Base-by-base conservation (phyloP, 768 basidiomycete genomes). In the Boletus pseudo-olivaceus region DNA sequence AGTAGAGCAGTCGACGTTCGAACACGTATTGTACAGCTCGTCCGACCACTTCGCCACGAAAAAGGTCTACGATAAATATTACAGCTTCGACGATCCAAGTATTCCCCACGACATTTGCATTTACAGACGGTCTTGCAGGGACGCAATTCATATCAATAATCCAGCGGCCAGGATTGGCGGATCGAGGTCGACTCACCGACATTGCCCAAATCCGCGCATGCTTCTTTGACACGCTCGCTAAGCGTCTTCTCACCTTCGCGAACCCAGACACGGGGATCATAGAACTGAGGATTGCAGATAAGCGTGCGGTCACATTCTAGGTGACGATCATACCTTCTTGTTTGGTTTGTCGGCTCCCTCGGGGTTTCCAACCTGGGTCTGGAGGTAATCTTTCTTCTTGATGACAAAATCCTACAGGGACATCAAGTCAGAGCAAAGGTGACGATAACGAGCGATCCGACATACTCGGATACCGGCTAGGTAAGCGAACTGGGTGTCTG, bases 181-280 rank as follows among this genome's bases (percentile, higher is more conserved):
- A 51, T 4, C 23, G 30, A 27, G 7, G 7, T 45, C 45, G 15
- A 76, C 79, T 64, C 56, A 82, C 82, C 62, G 54, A 76, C 72
- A 69, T 84, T 92, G 61, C 88, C 91, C 56, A 99, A 82, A 75
- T 99, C 96, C 40, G 72, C 62, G 75, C 93, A 94, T n/a, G 96
- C 94, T 72, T 90, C 87, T 76, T 93, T 91, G 76, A 97, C 92
- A 67, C 96, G 92, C 58, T 72, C 81, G 45, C 71, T 44, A 61
- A 98, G 82, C 19, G 93, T 96, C 84, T 95, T 94, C 79, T 98
- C 94, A 61, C 95, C 95, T 76, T 97, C 93, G 66, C 96, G 90
- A 47, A 99, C 93, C 96, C 96, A 99, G 55, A 95, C 87, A 78
- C 96, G 91, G 47, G 94, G 95, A 73, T 96, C 93, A 75, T 96